Evolutionary conservation across 2,329 filamentous ascomycete genomes (phyloP), one percentile per base, ranked within the genome.

Genomic region (Ophiocordyceps unilateralis): DNA sequence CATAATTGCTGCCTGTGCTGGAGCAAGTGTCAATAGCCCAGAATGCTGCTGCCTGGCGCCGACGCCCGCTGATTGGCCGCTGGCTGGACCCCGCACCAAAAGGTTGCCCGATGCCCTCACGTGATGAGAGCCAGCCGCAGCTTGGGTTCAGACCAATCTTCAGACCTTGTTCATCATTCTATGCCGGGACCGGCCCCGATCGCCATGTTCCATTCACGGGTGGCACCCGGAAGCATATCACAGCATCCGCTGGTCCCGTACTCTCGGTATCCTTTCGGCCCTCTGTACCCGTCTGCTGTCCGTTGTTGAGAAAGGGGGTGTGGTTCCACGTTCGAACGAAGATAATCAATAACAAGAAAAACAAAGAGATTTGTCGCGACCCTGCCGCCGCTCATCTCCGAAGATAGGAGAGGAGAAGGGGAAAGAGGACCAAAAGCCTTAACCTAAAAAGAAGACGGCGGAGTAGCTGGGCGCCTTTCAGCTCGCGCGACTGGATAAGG

Each of bases 11-110:
- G 32, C 32, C 32, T 36, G 32, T 36, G 32, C 32, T 19, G 32
- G 32, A 19, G 32, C 32, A 36, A 19, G 8, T 17, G 10, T 36
- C n/a, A 19, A 17, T 36, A 11, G 32, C 5, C n/a, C 39, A 39
- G 42, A 49, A 49, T 47, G 46, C 46, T 49, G 47, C 46, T 49
- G 47, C 47, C 47, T 49, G 43, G 41, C 43, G 21, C 6, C n/a
- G 37, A 17, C 17, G 22, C 8, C 21, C 22, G 5, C 41, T 30
- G 17, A 42, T 42, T 42, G 41, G 41, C 15, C 9, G n/a, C 34
- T 36, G 6, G n/a, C 7, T 17, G 32, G n/a, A 36, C 32, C 32
- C 32, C 32, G 32, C 32, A 36, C 32, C 9, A 36, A 36, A 36
- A 36, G 32, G 32, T 36, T 36, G 32, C 32, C 32, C 32, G 32